These are phyloP conservation scores for Verticillium zaregamsianum DNA, from an alignment of 2,329 filamentous ascomycete species.

Conservation along the genomic window DNA sequence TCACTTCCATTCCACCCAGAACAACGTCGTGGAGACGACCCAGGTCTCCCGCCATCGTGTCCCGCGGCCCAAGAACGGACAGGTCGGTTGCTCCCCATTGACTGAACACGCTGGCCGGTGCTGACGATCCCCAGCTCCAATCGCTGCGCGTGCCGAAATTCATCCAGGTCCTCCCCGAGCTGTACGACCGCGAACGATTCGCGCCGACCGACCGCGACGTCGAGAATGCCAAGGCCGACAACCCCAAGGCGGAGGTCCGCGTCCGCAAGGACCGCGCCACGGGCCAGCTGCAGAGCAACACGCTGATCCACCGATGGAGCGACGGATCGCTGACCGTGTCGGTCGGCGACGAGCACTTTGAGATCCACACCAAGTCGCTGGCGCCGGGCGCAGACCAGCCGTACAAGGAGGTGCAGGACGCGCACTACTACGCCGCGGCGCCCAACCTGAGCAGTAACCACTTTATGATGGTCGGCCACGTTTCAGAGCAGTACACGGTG, in stretches of 20 bases:
- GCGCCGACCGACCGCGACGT: slow-evolving; percentile 54
- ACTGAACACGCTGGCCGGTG: neutral
- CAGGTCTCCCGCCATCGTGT: slow-evolving; percentile 65
- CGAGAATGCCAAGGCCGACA: slow-evolving; percentile 46
- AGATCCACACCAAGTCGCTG: slow-evolving; percentile 66
- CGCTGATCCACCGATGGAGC: slow-evolving; percentile 71
- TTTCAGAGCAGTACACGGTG: slow-evolving; percentile 68
- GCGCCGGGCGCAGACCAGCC: slow-evolving; percentile 57
- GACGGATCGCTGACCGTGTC: slow-evolving; percentile 74
- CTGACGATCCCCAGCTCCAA: slow-evolving; percentile 48
- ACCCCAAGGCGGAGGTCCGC: slow-evolving; percentile 62
- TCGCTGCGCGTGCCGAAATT: slow-evolving; percentile 69
- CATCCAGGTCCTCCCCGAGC: slow-evolving; percentile 63
- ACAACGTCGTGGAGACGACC: slow-evolving; percentile 58
- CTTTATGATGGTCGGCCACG: slow-evolving; percentile 69
- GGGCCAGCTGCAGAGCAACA: slow-evolving; percentile 67
- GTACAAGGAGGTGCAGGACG: slow-evolving; percentile 65
- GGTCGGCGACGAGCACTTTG: slow-evolving; percentile 73
- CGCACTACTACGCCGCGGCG: slow-evolving; percentile 71
- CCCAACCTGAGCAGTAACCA: slow-evolving; percentile 65
- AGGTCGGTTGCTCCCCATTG: slow-evolving; percentile 32
- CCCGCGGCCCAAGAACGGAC: slow-evolving; percentile 56
- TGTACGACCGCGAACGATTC: slow-evolving; percentile 64
- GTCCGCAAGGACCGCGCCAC: slow-evolving; percentile 66
- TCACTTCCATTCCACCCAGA: slow-evolving; percentile 39